Percentiles rank a stretch among this genome's conserved stretches.
Conservation (phyloP, 2,329 filamentous ascomycete genomes). For the Talaromyces sp. region DNA sequence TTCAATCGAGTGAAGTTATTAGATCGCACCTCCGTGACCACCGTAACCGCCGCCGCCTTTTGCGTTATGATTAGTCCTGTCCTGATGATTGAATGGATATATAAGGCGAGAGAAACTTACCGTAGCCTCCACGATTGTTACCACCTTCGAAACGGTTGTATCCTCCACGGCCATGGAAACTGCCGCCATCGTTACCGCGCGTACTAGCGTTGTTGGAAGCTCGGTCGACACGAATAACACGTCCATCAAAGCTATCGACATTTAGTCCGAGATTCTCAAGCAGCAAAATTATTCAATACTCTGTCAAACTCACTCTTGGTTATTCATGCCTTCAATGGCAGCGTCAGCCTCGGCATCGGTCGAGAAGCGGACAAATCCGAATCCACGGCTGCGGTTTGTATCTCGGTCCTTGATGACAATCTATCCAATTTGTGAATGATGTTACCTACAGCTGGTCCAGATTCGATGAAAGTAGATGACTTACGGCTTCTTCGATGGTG, state of each 20-base stretch:
- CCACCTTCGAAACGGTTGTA: slow-evolving; percentile 42
- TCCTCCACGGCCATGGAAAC: slow-evolving; percentile 45
- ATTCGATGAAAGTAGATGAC: slow-evolving; percentile 39
- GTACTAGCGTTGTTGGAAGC: slow-evolving; percentile 74
- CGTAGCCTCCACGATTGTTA: slow-evolving; percentile 34
- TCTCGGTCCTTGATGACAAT: slow-evolving; percentile 97
- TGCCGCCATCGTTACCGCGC: slow-evolving; percentile 46
- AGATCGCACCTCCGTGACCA: slow-evolving; percentile 20
- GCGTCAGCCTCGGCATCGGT: slow-evolving; percentile 41
- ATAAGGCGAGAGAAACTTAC: slow-evolving; percentile 19
- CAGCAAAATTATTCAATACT: background rate
- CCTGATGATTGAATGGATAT: no score
- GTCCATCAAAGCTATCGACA: slow-evolving; percentile 75
- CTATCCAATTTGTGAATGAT: slow-evolving; percentile 46
- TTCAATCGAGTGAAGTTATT: background rate
- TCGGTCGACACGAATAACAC: slow-evolving; percentile 91
- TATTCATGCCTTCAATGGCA: slow-evolving; percentile 44
- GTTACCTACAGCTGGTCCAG: no score
- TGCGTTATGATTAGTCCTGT: slow-evolving; percentile 16
- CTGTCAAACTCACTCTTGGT: slow-evolving; percentile 63
- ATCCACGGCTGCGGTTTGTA: slow-evolving; percentile 92
- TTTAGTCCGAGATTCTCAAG: slow-evolving; percentile 22
- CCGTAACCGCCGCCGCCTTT: slow-evolving; percentile 26
- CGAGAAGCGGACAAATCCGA: slow-evolving; percentile 90
- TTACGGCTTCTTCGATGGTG: slow-evolving; percentile 87